Percentiles rank a stretch among this genome's conserved stretches.
Conservation (phyloP, 2,329 filamentous ascomycete genomes). For the Botrytis aclada region DNA sequence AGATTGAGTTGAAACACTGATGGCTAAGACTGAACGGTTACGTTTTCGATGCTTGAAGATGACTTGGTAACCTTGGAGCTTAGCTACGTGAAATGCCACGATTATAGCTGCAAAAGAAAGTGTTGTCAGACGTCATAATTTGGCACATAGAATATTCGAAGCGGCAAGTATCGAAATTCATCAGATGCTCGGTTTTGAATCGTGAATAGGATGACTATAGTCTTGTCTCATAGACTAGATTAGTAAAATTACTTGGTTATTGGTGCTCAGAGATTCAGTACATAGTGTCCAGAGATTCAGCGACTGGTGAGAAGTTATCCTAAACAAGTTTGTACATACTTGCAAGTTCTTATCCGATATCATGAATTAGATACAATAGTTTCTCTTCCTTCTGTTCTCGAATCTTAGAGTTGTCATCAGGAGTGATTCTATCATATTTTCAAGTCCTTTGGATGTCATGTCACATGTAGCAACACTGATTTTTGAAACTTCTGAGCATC, state of each 20-base stretch:
- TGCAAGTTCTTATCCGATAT: background rate
- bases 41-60: background rate
- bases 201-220: background rate
- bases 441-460: background rate
- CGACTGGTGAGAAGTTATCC: background rate
- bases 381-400: fast-evolving
- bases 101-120: background rate
- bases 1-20: too few species aligned
- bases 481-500: background rate
- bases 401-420: background rate
- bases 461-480: background rate
- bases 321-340: background rate
- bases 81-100: background rate
- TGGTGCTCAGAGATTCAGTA: background rate
- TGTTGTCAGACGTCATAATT: background rate
- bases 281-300: background rate
- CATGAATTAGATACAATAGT: background rate
- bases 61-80: background rate
- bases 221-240: background rate
- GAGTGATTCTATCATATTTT: background rate
- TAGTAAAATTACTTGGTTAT: fast-evolving
- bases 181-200: background rate
- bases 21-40: too few species aligned
- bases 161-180: background rate
- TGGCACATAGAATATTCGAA: background rate